Evolutionary conservation across 106 monocot species (phyloP).

Genomic region (Acorus gramineus): DNA sequence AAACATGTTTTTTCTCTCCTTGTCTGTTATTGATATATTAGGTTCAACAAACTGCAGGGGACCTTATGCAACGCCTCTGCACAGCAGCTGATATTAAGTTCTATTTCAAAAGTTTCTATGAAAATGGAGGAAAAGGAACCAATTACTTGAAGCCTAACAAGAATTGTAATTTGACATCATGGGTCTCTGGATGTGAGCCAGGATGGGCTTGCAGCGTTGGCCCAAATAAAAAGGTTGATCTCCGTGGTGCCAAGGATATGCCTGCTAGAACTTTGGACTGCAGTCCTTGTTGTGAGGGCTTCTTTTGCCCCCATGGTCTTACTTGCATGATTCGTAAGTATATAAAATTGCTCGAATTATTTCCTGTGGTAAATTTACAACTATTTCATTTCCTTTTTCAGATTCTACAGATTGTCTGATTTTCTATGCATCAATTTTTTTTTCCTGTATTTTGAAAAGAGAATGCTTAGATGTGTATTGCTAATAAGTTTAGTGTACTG

Average conservation of each 20-base stretch:
- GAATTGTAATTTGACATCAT: slow-evolving; percentile 78
- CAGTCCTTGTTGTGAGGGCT: slow-evolving; percentile 54
- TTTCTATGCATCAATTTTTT: slow-evolving; percentile 10
- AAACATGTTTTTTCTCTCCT: not conserved
- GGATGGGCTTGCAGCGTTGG: slow-evolving; percentile 82
- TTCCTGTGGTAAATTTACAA: not conserved
- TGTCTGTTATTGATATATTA: not conserved
- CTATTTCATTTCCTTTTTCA: not conserved
- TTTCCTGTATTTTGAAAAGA: not conserved
- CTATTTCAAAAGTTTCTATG: slow-evolving; percentile 56
- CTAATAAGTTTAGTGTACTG: too few species aligned
- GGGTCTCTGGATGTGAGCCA: slow-evolving; percentile 77
- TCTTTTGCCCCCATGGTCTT: slow-evolving; percentile 67
- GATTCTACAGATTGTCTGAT: not conserved
- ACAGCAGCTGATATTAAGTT: slow-evolving; percentile 84
- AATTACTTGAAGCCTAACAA: slow-evolving; percentile 61
- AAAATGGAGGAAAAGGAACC: slow-evolving; percentile 9
- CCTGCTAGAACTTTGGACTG: slow-evolving; percentile 45
- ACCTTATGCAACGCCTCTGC: slow-evolving; percentile 50
- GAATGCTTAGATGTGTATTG: too few species aligned
- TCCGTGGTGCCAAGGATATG: slow-evolving; percentile 39
- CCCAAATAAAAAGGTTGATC: slow-evolving; percentile 30
- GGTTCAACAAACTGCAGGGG: slow-evolving; percentile 32
- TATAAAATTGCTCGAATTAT: not conserved
- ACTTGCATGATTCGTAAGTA: slow-evolving; percentile 83